Percentiles rank a stretch among this genome's conserved stretches.
Evolutionary conservation across 2,329 filamentous ascomycete genomes (phyloP).

Genomic region (Aureobasidium melanogenum): DNA sequence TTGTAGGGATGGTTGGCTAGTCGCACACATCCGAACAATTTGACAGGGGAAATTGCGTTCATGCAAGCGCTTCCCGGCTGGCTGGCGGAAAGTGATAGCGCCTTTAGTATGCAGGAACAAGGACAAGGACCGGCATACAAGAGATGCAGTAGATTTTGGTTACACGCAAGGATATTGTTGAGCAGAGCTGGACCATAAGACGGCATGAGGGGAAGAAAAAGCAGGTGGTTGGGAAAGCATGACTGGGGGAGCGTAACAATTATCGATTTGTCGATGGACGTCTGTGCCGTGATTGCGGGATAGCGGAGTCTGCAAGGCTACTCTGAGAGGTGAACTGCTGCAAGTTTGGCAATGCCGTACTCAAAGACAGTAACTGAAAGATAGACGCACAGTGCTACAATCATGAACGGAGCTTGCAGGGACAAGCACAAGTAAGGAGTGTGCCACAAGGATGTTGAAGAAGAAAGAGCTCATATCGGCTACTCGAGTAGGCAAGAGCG

Average conservation of each 20-base stretch:
- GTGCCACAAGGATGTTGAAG: neutral
- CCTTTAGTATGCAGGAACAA: constrained; percentile 1
- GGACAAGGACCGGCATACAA: neutral
- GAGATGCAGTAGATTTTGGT: neutral
- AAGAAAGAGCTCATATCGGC: neutral
- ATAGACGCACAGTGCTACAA: no score
- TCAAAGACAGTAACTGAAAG: no score
- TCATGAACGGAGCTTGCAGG: neutral
- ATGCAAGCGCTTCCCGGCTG: neutral
- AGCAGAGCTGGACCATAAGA: neutral
- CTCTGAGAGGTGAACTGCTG: no score
- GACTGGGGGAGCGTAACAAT: neutral
- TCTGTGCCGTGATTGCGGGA: no score
- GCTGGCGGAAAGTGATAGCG: neutral
- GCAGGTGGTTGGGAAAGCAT: constrained; percentile 5
- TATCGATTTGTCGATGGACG: no score
- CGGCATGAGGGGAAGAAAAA: neutral
- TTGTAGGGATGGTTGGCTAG: neutral
- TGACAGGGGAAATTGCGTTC: neutral
- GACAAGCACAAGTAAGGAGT: neutral
- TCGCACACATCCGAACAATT: neutral
- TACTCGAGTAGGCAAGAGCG: neutral
- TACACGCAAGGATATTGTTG: neutral
- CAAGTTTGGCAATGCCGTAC: no score
- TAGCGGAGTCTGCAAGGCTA: no score